These are phyloP conservation scores for Leishmania tarentolae DNA, from an alignment of 208 protist species.

Conservation along the genomic window DNA sequence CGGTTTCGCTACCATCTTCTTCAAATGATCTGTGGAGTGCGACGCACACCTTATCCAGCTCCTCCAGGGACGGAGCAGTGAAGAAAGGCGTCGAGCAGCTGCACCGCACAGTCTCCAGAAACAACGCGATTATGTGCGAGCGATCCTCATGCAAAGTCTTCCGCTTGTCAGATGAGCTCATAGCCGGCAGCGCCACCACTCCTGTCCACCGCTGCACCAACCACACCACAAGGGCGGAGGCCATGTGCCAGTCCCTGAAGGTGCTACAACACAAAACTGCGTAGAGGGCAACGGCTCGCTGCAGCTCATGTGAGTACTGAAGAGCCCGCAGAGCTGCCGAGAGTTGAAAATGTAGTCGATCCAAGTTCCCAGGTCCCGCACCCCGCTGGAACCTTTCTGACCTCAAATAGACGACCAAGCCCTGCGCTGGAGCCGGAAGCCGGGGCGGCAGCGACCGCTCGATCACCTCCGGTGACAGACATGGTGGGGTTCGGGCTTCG, in stretches of 20 bases:
- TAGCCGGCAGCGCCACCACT: not conserved
- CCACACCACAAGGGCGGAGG: constrained; percentile 14
- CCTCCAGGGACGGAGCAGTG: constrained; percentile 11
- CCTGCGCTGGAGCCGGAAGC: not conserved
- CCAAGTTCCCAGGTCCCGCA: not conserved
- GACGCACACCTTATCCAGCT: constrained; percentile 3
- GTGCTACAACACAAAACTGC: constrained; percentile 6
- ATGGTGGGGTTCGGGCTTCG: constrained; percentile 35
- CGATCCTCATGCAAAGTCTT: not conserved
- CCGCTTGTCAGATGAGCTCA: not conserved
- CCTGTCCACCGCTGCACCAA: constrained; percentile 12
- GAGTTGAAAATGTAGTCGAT: not conserved
- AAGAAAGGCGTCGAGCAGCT: not conserved
- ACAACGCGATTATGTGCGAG: constrained; percentile 15
- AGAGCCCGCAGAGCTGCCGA: constrained; percentile 9
- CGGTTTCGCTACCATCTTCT: not conserved
- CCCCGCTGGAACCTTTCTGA: constrained; percentile 1
- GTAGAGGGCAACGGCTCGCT: constrained; percentile 18
- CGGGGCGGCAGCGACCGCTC: constrained; percentile 16
- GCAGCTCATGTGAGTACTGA: constrained; percentile 5
- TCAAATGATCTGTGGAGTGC: not conserved
- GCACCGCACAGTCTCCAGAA: constrained; percentile 14
- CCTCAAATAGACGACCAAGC: constrained; percentile 1
- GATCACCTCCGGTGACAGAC: constrained; percentile 30
- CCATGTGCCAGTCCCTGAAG: constrained; percentile 13